These are phyloP conservation scores for Colletotrichum tabaci DNA, from an alignment of 2,329 filamentous ascomycete species.

Conservation along the genomic window DNA sequence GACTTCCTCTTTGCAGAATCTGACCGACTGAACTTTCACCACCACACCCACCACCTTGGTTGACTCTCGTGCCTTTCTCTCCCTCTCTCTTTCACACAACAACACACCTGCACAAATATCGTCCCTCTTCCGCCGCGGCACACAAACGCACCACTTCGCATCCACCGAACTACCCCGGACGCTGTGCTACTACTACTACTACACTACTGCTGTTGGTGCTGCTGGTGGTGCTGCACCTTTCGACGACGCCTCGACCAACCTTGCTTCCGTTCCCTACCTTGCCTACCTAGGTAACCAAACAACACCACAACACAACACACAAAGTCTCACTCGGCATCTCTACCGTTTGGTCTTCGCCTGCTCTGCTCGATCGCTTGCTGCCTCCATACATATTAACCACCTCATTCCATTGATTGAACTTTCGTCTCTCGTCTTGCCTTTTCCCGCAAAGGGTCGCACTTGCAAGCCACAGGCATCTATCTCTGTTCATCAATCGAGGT, in stretches of 20 bases:
- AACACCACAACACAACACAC: slow-evolving; percentile 13
- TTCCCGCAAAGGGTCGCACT: slow-evolving; percentile 4
- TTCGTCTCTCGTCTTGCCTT: background rate
- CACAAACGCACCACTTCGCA: background rate
- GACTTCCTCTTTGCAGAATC: slow-evolving; percentile 36
- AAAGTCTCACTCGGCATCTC: slow-evolving; percentile 14
- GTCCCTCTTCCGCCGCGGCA: background rate
- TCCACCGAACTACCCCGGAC: background rate
- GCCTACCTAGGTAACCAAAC: slow-evolving; percentile 3
- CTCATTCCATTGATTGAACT: slow-evolving; percentile 29
- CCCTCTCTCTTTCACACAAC: background rate
- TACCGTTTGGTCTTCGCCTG: slow-evolving; percentile 17
- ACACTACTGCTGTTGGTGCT: background rate
- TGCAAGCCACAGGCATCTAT: background rate
- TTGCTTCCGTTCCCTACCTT: slow-evolving; percentile 11
- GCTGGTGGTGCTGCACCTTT: background rate
- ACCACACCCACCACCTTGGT: slow-evolving; percentile 9
- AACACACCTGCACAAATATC: background rate
- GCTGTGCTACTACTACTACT: background rate
- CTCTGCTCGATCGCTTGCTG: slow-evolving; percentile 13
- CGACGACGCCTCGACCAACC: slow-evolving; percentile 21
- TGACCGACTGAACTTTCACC: slow-evolving; percentile 38
- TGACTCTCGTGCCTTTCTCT: slow-evolving; percentile 11
- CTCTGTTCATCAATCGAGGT: slow-evolving; percentile 28
- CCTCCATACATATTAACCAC: slow-evolving; percentile 23